phyloP scores from a whole-genome alignment of 768 basidiomycete genomes.

The Dentipellis sp. region DNA sequence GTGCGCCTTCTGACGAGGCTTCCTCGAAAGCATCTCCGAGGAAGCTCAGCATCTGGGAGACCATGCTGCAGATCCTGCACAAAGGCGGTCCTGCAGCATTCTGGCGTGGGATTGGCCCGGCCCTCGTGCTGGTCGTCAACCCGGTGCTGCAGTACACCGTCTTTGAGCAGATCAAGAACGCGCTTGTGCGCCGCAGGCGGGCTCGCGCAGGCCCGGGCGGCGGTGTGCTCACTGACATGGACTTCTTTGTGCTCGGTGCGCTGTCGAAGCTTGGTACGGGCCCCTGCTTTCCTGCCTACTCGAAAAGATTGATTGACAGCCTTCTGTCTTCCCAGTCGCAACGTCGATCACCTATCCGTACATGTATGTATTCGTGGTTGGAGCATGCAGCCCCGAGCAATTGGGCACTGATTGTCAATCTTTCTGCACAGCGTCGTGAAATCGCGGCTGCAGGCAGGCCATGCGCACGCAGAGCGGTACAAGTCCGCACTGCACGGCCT shows the following conservation, averaged over 20 bases:
- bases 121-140: slow-evolving; percentile 89
- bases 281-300: not conserved
- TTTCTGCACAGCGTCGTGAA: slow-evolving; percentile 48
- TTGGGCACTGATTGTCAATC: no score
- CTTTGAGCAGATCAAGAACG: slow-evolving; percentile 92
- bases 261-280: slow-evolving; percentile 75
- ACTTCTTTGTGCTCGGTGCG: slow-evolving; percentile 94
- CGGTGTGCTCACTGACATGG: slow-evolving; percentile 65
- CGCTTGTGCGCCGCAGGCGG: slow-evolving; percentile 56
- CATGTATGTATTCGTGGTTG: slow-evolving; percentile 35
- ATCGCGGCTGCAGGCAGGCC: slow-evolving; percentile 70
- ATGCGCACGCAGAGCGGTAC: slow-evolving; percentile 59
- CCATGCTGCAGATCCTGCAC: slow-evolving; percentile 56
- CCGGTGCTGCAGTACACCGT: slow-evolving; percentile 92
- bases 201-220: slow-evolving; percentile 28
- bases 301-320: not conserved
- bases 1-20: not conserved
- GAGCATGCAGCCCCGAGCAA: no score
- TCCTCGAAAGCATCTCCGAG: slow-evolving; percentile 24
- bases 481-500: slow-evolving; percentile 70
- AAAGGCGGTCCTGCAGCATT: slow-evolving; percentile 77
- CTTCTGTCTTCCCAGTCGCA: slow-evolving; percentile 25
- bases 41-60: slow-evolving; percentile 57
- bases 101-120: slow-evolving; percentile 90
- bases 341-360: slow-evolving; percentile 62